Conservation (phyloP, 2,329 filamentous ascomycete species). For the Aquanectria penicillioides region DNA sequence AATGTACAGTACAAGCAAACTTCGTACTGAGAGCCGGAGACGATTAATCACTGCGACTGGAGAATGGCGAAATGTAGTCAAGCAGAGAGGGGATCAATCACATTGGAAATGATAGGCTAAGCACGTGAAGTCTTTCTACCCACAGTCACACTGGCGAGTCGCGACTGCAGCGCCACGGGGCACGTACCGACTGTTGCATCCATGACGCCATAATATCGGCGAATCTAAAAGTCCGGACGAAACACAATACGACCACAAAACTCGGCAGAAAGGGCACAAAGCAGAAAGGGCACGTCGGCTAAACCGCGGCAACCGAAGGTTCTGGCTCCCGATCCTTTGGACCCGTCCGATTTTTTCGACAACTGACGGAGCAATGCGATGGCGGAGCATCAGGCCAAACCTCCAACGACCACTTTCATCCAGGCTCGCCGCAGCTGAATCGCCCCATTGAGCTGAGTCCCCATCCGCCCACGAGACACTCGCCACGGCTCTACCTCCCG, state of each 20-base stretch:
- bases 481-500: constrained; percentile 1
- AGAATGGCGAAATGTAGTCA: constrained; percentile 1
- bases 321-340: constrained; percentile 10
- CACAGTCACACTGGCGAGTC: no score
- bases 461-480: constrained; percentile 4
- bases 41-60: background rate
- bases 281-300: constrained; percentile 25
- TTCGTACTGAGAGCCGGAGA: background rate
- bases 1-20: background rate
- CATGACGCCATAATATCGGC: constrained; percentile 15
- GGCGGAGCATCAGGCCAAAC: constrained; percentile 42
- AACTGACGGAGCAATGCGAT: constrained; percentile 36
- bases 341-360: constrained; percentile 42
- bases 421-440: constrained; percentile 11
- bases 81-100: background rate
- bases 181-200: no score
- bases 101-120: background rate
- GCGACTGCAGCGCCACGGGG: no score
- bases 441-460: constrained; percentile 33
- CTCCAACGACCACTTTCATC: constrained; percentile 4
- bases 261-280: background rate
- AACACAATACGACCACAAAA: no score
- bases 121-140: background rate
- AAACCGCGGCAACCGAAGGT: constrained; percentile 27
- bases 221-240: constrained; percentile 27